These are phyloP conservation scores for Lignosus rhinocerotis DNA, from an alignment of 1,284 basidiomycete genomes.

Conservation along the genomic window DNA sequence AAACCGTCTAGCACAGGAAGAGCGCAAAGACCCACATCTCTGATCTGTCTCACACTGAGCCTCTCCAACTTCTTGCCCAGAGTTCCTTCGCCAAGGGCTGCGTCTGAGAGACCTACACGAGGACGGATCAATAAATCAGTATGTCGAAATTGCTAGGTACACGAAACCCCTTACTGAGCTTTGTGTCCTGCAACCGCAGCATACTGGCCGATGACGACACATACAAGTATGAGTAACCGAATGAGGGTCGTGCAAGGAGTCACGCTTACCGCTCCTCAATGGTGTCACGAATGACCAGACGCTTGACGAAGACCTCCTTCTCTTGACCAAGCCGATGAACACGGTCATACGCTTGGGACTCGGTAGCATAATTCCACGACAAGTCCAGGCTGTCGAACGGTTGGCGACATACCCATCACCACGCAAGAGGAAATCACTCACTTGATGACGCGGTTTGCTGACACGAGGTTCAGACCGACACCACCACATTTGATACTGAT, in stretches of 20 bases:
- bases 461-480: constrained; percentile 65
- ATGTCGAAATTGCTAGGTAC: background rate
- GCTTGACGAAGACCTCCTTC: constrained; percentile 68
- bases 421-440: constrained; percentile 31
- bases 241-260: background rate
- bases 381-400: constrained; percentile 54
- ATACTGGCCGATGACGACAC: constrained; percentile 41
- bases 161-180: constrained; percentile 42
- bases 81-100: constrained; percentile 65
- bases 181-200: constrained; percentile 65
- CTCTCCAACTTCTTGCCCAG: constrained; percentile 54
- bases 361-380: constrained; percentile 71
- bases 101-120: constrained; percentile 54
- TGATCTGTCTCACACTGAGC: constrained; percentile 64
- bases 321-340: constrained; percentile 72
- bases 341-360: constrained; percentile 65
- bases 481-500: constrained; percentile 64
- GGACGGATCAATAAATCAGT: background rate
- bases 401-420: background rate
- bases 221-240: background rate
- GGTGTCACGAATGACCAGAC: constrained; percentile 62
- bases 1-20: background rate
- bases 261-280: constrained; percentile 65
- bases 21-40: constrained; percentile 37
- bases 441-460: constrained; percentile 70